Evolutionary conservation across 2,329 filamentous ascomycete genomes (phyloP).

Genomic region (Xylariaceae sp.): DNA sequence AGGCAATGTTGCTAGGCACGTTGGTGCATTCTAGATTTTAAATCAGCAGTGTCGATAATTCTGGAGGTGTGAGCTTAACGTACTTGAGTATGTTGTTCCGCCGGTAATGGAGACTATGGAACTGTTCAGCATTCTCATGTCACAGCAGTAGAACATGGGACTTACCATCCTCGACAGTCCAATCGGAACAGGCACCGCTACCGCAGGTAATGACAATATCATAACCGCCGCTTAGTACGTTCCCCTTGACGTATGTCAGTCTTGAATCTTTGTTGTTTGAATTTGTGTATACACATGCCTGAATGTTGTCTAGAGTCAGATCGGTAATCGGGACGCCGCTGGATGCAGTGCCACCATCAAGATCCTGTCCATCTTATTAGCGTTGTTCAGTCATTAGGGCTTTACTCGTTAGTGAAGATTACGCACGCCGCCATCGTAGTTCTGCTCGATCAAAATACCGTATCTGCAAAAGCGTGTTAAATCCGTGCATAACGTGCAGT

Average conservation of each 20-base stretch:
- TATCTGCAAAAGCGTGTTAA: conserved; percentile 35
- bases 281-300: background rate
- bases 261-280: background rate
- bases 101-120: background rate
- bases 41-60: background rate
- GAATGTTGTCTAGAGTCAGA: conserved; percentile 32
- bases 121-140: background rate
- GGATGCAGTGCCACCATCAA: conserved; percentile 40
- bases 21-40: background rate
- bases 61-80: background rate
- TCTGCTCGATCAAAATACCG: conserved; percentile 58
- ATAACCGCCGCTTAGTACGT: background rate
- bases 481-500: background rate
- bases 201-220: background rate
- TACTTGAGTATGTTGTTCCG: background rate
- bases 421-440: conserved; percentile 45
- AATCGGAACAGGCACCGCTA: background rate
- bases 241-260: background rate
- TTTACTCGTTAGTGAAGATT: background rate
- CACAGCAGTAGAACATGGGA: background rate
- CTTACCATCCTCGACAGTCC: background rate
- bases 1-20: background rate
- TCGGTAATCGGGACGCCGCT: conserved; percentile 44
- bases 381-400: background rate
- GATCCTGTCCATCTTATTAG: conserved; percentile 3